Conservation (phyloP, 2,329 filamentous ascomycete species). For the Nannizzia gypsea region DNA sequence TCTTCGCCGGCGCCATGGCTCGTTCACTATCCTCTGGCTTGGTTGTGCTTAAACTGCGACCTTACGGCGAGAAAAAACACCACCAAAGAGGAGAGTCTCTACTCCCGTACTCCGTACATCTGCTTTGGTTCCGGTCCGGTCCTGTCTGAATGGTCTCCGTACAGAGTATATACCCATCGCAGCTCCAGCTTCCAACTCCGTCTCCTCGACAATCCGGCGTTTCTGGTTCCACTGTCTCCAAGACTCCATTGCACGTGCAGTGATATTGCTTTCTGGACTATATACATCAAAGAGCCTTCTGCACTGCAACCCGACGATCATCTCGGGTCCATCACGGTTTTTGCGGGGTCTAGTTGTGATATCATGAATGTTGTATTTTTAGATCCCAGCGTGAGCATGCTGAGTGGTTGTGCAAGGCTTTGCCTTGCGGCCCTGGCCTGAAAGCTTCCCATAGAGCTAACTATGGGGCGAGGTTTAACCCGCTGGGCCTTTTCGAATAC, state of each 20-base stretch:
- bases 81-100: neutral
- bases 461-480: neutral
- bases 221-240: neutral
- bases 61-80: neutral
- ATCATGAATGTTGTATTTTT: neutral
- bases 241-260: neutral
- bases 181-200: neutral
- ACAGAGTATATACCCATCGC: neutral
- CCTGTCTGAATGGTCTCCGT: neutral
- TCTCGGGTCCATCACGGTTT: neutral
- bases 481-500: neutral
- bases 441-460: neutral
- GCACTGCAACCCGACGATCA: slow-evolving; percentile 3
- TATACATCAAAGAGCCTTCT: neutral
- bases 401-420: neutral
- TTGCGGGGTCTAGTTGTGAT: neutral
- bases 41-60: neutral
- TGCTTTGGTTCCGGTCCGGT: neutral
- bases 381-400: neutral
- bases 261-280: neutral
- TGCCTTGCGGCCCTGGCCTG: neutral
- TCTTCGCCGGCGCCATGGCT: neutral
- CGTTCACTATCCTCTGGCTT: too few relatives aligned
- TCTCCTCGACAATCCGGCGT: neutral
- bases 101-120: neutral